phyloP scores from a whole-genome alignment of 1,284 basidiomycete genomes.

The Malassezia equina region DNA sequence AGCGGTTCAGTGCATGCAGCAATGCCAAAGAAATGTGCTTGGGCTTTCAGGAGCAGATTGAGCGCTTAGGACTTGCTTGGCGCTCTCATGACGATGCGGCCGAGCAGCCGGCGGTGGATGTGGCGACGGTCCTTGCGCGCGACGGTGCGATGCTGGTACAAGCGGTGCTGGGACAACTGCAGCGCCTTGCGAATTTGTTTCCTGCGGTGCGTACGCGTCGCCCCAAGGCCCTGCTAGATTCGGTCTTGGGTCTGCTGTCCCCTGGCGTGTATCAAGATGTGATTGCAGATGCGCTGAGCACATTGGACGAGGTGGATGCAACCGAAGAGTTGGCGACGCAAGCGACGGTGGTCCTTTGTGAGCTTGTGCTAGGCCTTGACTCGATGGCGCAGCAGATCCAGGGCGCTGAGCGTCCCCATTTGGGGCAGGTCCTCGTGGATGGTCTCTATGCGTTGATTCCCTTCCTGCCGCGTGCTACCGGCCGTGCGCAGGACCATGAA shows the following conservation, averaged over 20 bases:
- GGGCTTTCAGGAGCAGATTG: constrained; percentile 18
- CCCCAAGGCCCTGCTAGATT: constrained; percentile 1
- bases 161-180: constrained; percentile 11
- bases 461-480: constrained; percentile 5
- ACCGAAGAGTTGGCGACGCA: constrained; percentile 15
- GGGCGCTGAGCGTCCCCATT: background rate
- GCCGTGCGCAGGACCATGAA: background rate
- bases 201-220: constrained; percentile 5
- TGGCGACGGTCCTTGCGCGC: background rate
- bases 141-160: constrained; percentile 9
- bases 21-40: constrained; percentile 18
- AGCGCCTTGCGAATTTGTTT: constrained; percentile 5
- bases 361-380: background rate
- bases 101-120: background rate
- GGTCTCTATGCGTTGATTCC: background rate
- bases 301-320: background rate
- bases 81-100: background rate
- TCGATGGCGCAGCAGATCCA: background rate
- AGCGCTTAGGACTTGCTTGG: constrained; percentile 6
- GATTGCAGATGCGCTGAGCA: background rate
- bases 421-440: constrained; percentile 4
- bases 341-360: constrained; percentile 10
- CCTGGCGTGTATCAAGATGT: constrained; percentile 4
- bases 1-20: constrained; percentile 7
- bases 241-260: constrained; percentile 6